phyloP scores from a whole-genome alignment of 2,329 filamentous ascomycete species.

The Alternaria panax region DNA sequence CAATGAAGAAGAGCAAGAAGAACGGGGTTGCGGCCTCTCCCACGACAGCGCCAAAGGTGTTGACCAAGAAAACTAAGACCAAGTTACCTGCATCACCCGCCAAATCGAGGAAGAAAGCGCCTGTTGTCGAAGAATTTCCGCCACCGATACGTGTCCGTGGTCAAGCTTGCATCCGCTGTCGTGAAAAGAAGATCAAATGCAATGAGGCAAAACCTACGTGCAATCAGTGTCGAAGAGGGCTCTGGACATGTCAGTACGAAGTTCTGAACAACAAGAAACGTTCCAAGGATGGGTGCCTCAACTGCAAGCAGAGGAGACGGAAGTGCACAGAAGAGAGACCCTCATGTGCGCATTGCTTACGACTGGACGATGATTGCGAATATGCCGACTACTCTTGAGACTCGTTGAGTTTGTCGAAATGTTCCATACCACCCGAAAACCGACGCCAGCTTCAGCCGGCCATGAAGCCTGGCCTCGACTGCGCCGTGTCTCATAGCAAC shows the following conservation, averaged over 20 bases:
- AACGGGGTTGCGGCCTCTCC: constrained; percentile 9
- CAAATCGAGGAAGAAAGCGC: constrained; percentile 21
- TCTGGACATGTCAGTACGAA: constrained; percentile 43
- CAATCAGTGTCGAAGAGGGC: constrained; percentile 38
- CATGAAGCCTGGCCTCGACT: neutral
- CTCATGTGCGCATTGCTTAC: constrained; percentile 40
- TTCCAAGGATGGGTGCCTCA: constrained; percentile 41
- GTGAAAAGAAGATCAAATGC: constrained; percentile 44
- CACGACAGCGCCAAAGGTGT: constrained; percentile 8
- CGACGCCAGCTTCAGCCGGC: neutral
- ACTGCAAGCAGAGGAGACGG: constrained; percentile 38
- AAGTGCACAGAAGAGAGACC: constrained; percentile 45
- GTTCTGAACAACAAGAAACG: constrained; percentile 26
- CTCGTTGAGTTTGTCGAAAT: neutral
- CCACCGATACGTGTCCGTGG: constrained; percentile 21
- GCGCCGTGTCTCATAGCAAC: neutral
- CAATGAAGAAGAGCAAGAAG: constrained; percentile 34
- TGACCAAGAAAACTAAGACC: constrained; percentile 26
- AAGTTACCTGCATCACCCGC: constrained; percentile 26
- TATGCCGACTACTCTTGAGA: constrained; percentile 32
- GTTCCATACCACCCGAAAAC: neutral
- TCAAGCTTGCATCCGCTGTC: constrained; percentile 30
- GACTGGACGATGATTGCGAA: constrained; percentile 37
- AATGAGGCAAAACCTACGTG: constrained; percentile 40
- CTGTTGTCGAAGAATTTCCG: constrained; percentile 6